These are phyloP conservation scores for Arctium lappa DNA, from an alignment of 129 eudicot species.

Conservation along the genomic window DNA sequence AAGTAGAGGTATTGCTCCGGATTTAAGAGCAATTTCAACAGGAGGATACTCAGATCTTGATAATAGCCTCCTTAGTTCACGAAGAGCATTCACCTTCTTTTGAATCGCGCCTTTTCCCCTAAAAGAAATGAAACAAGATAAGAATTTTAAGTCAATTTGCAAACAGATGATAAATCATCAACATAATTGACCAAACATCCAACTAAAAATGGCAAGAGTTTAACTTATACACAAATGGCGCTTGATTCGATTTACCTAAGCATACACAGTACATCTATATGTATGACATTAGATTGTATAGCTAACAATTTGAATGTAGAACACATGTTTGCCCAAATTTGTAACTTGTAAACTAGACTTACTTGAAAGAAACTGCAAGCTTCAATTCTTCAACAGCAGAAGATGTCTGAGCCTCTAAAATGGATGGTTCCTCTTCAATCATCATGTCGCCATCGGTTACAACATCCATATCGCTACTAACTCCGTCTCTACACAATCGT, in stretches of 20 bases:
- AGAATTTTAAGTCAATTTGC: background rate
- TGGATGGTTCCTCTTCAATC: constrained; percentile 71
- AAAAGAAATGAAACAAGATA: background rate
- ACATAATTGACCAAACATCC: background rate
- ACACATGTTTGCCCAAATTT: background rate
- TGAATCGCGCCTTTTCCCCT: constrained; percentile 73
- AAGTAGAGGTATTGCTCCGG: constrained; percentile 74
- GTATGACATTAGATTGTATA: no score
- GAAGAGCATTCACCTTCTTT: constrained; percentile 69
- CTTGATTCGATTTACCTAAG: no score
- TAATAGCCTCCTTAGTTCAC: constrained; percentile 70
- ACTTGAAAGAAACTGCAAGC: constrained; percentile 61
- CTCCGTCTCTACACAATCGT: constrained; percentile 68
- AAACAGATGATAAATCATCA: background rate
- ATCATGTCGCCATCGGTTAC: constrained; percentile 55
- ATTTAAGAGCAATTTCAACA: constrained; percentile 75
- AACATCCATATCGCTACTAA: constrained; percentile 36
- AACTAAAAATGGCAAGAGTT: background rate
- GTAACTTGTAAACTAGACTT: constrained; percentile 15
- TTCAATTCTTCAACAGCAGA: constrained; percentile 73
- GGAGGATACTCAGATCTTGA: constrained; percentile 90
- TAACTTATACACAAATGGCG: no score
- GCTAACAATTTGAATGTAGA: no score
- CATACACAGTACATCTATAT: no score
- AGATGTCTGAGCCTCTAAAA: constrained; percentile 63